Percentiles rank a stretch among this genome's conserved stretches.
Conservation (phyloP, 108 stramenopile species). For the Chaetoceros tenuissimus region DNA sequence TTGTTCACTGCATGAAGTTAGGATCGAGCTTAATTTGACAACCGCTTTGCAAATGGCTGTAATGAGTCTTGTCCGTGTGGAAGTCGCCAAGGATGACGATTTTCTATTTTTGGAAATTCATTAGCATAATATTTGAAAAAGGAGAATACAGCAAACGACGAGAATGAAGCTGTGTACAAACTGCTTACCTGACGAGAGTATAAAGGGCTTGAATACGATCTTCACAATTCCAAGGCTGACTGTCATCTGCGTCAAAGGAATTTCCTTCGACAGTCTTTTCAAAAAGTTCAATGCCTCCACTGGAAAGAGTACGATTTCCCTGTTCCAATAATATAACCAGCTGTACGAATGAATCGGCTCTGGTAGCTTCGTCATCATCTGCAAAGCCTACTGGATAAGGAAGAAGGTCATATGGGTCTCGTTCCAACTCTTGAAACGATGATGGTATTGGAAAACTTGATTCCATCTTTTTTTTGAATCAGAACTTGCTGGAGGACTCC, state of each 20-base stretch:
- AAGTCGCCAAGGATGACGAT: conserved; percentile 51
- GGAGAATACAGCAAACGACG: conserved; percentile 3
- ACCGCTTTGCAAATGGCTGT: conserved; percentile 51
- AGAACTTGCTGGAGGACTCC: too few relatives aligned
- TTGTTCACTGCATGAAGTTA: too few relatives aligned
- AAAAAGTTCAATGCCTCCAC: conserved; percentile 42
- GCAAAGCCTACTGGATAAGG: conserved; percentile 84
- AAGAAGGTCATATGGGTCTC: conserved; percentile 75
- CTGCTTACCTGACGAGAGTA: conserved; percentile 65
- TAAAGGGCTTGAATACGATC: conserved; percentile 69
- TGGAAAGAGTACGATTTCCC: conserved; percentile 44
- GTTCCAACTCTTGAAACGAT: conserved; percentile 72
- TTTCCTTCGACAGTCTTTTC: conserved; percentile 16
- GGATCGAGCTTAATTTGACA: conserved; percentile 19
- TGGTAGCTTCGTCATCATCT: conserved; percentile 70
- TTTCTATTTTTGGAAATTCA: conserved; percentile 38
- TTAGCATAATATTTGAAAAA: too few relatives aligned
- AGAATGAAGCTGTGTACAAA: conserved; percentile 14
- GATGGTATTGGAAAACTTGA: conserved; percentile 82
- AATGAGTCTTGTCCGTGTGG: conserved; percentile 43
- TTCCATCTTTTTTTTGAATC: too few relatives aligned
- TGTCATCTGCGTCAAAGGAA: conserved; percentile 30
- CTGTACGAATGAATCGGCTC: conserved; percentile 67
- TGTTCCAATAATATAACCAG: conserved; percentile 46
- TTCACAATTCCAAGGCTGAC: conserved; percentile 45